These are phyloP conservation scores for Solanum chmielewskii DNA, from an alignment of 257 asterid species.

Conservation along the genomic window DNA sequence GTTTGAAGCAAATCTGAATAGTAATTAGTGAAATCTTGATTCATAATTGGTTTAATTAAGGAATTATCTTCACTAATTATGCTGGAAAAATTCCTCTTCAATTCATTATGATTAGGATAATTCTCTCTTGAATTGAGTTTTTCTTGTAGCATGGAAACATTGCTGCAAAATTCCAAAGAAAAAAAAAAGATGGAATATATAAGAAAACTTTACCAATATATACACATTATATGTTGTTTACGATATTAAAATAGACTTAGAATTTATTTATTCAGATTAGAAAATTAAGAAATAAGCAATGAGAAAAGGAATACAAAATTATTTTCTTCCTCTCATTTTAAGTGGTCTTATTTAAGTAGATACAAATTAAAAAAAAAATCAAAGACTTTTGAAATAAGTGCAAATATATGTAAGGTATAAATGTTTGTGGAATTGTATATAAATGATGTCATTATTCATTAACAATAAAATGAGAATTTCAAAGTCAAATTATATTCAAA, in stretches of 20 bases:
- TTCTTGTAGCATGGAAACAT: slow-evolving; percentile 21
- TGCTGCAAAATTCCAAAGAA: slow-evolving; percentile 47
- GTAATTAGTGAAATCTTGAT: slow-evolving; percentile 8
- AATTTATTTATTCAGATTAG: not conserved
- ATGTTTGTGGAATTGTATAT: not conserved
- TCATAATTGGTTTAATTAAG: not conserved
- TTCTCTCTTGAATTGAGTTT: slow-evolving; percentile 37
- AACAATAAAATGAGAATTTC: not conserved
- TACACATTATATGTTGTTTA: not conserved
- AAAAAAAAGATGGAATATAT: not conserved
- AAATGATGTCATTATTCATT: not conserved
- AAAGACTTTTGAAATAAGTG: not conserved
- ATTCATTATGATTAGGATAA: slow-evolving; percentile 17
- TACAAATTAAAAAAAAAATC: not conserved
- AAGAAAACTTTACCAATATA: not conserved
- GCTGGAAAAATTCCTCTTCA: slow-evolving; percentile 10
- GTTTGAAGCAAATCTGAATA: slow-evolving; percentile 39
- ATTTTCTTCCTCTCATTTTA: not conserved
- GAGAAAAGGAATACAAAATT: not conserved
- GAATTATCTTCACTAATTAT: slow-evolving; percentile 1
- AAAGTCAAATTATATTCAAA: not conserved
- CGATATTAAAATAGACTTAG: not conserved
- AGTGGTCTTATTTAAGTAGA: not conserved
- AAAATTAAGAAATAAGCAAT: no score
- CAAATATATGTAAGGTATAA: not conserved